Evolutionary conservation across 2,329 filamentous ascomycete genomes (phyloP).

Genomic region (Fusarium sp.): DNA sequence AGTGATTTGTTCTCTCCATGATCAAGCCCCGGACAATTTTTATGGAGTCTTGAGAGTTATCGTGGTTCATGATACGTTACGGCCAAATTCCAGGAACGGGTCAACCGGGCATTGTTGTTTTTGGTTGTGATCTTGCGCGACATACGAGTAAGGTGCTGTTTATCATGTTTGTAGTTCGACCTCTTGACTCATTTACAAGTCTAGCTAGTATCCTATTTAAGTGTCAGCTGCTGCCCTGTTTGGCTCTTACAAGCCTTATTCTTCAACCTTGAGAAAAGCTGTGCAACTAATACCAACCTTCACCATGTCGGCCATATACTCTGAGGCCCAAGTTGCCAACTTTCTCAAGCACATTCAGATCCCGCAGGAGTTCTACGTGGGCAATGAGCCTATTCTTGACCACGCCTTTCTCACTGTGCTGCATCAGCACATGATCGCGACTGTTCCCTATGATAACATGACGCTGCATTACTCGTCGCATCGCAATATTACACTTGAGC

Average conservation of each 20-base stretch:
- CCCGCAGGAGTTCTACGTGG: slow-evolving; percentile 47
- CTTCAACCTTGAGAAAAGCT: neutral
- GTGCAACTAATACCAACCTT: neutral
- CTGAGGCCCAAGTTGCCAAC: slow-evolving; percentile 48
- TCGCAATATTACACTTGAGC: slow-evolving; percentile 59
- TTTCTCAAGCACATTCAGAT: slow-evolving; percentile 49
- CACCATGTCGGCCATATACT: slow-evolving; percentile 49
- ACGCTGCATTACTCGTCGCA: slow-evolving; percentile 63
- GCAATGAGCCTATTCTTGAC: slow-evolving; percentile 47
- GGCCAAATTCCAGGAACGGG: slow-evolving; percentile 25
- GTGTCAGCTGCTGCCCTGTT: neutral
- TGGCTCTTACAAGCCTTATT: slow-evolving; percentile 8
- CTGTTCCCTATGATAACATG: slow-evolving; percentile 69
- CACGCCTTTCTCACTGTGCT: slow-evolving; percentile 55
- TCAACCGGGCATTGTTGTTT: slow-evolving; percentile 11
- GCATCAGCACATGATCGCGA: slow-evolving; percentile 62
- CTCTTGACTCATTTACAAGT: slow-evolving; percentile 28
- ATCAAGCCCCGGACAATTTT: slow-evolving; percentile 33
- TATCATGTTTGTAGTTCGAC: slow-evolving; percentile 24
- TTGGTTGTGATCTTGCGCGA: slow-evolving; percentile 26
- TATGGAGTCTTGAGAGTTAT: slow-evolving; percentile 33
- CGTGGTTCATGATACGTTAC: slow-evolving; percentile 32
- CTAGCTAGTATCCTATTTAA: slow-evolving; percentile 13
- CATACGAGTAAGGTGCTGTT: slow-evolving; percentile 30
- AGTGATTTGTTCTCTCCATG: slow-evolving; percentile 27